These are phyloP conservation scores for Fonsecaea multimorphosa DNA, from an alignment of 2,329 filamentous ascomycete species.

Conservation along the genomic window DNA sequence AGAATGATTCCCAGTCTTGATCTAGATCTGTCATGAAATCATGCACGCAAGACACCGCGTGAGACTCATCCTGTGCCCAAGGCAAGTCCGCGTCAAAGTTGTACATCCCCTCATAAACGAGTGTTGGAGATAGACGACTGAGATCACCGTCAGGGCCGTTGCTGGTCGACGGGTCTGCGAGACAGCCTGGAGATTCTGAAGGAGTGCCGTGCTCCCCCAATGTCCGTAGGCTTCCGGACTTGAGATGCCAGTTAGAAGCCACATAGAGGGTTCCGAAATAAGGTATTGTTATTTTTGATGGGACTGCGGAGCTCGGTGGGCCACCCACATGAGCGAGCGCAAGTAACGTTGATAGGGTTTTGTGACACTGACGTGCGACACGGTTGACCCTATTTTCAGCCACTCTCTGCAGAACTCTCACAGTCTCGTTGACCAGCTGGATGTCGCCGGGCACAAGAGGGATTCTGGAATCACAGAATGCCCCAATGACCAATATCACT, in stretches of 20 bases:
- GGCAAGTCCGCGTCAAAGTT: constrained; percentile 12
- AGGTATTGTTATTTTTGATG: constrained; percentile 14
- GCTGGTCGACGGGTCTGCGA: neutral
- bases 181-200: neutral
- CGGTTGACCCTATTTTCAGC: neutral
- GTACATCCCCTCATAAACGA: constrained; percentile 21
- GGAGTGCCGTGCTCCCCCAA: neutral
- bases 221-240: neutral
- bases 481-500: constrained; percentile 17
- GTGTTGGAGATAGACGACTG: neutral
- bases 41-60: neutral
- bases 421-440: constrained; percentile 2
- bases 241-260: neutral
- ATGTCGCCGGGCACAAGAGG: neutral
- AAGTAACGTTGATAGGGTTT: constrained; percentile 2
- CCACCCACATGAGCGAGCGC: neutral
- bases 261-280: constrained; percentile 20
- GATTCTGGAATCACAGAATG: neutral
- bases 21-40: constrained; percentile 10
- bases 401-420: constrained; percentile 1
- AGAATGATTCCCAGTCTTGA: constrained; percentile 23
- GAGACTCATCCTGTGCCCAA: constrained; percentile 5
- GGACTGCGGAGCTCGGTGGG: neutral
- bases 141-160: neutral
- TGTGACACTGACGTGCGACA: constrained; percentile 15